Evolutionary conservation across 768 basidiomycete species (phyloP), one percentile per base, ranked within the genome.

Genomic region (Lanmaoa rubissima): DNA sequence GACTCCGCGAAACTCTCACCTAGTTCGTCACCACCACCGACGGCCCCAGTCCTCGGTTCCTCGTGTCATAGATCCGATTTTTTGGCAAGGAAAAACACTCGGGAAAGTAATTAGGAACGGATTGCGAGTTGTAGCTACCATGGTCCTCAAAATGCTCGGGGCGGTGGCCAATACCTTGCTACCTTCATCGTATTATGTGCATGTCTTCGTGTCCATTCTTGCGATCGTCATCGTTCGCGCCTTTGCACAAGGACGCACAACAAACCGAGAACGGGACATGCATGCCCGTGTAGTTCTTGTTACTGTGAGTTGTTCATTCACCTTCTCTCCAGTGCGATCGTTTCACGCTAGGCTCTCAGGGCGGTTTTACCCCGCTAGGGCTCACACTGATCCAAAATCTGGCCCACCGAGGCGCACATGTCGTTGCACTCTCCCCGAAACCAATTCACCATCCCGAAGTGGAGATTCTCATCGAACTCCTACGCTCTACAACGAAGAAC

Each of bases 311-410:
- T 41, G 2, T 38, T 13, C 26, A 1, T 12, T 49, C 35, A 7
- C 38, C 47, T 9, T 2, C 10, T 46, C 17, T 3, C 24, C 50
- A 49, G 38, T 19, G 9, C 17, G 0, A 53, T 51, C 47, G 39
- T n/a, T 32, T 66, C 50, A 59, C 39, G 0, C 48, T 17, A 6
- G 7, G 32, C 39, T 24, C 51, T 21, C 59, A 91, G 89, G 90
- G 90, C 38, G 88, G 78, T 0, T 89, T 92, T 62, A 87, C 88
- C 3, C 83, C 90, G 2, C 69, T 85, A 9, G 90, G 91, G 3
- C 68, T 92, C 11, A 87, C 85, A 0, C 65, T 92, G 1, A 69
- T 92, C 8, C 83, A 87, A 53, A 73, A 73, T 3, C 73, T 94
- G 10, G 90, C 92, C 1, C 72, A 80, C 47, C 82, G 87, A 43